A percentile compares a stretch with the other conserved stretches of the same genome.
phyloP scores from a whole-genome alignment of 305 asterid genomes.

The Fraxinus velutina region DNA sequence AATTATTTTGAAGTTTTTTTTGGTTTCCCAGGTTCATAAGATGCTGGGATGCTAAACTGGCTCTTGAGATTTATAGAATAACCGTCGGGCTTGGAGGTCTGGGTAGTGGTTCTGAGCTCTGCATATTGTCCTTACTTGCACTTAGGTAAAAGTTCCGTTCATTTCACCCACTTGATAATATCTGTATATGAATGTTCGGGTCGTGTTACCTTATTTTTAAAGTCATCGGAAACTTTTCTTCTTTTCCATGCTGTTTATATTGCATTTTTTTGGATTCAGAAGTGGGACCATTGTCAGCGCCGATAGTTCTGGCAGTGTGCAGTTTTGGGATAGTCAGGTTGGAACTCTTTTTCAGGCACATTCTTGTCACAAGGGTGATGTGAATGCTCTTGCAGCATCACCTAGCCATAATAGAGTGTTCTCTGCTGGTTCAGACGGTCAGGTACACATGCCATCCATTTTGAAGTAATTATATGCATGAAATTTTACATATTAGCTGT shows the following conservation, averaged over 20 bases:
- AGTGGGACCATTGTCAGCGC: slow-evolving; percentile 89
- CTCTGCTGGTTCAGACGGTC: slow-evolving; percentile 97
- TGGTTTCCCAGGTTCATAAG: slow-evolving; percentile 62
- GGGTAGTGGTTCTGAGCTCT: slow-evolving; percentile 66
- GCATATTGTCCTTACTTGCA: slow-evolving; percentile 90
- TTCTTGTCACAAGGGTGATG: slow-evolving; percentile 91
- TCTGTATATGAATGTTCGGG: not conserved
- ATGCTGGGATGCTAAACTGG: slow-evolving; percentile 78
- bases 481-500: not conserved
- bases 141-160: slow-evolving; percentile 49
- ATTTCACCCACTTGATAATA: not conserved
- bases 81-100: slow-evolving; percentile 78
- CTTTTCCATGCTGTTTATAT: not conserved
- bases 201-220: not conserved
- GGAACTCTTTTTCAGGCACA: slow-evolving; percentile 88
- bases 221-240: not conserved
- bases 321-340: slow-evolving; percentile 83
- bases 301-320: slow-evolving; percentile 87
- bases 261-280: slow-evolving; percentile 44
- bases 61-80: slow-evolving; percentile 74
- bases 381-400: slow-evolving; percentile 78
- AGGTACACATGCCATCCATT: slow-evolving; percentile 45
- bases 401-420: slow-evolving; percentile 83
- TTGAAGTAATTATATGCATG: not conserved
- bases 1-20: slow-evolving; percentile 5